Evolutionary conservation across 768 basidiomycete genomes (phyloP).

Genomic region (Mycena floridula): DNA sequence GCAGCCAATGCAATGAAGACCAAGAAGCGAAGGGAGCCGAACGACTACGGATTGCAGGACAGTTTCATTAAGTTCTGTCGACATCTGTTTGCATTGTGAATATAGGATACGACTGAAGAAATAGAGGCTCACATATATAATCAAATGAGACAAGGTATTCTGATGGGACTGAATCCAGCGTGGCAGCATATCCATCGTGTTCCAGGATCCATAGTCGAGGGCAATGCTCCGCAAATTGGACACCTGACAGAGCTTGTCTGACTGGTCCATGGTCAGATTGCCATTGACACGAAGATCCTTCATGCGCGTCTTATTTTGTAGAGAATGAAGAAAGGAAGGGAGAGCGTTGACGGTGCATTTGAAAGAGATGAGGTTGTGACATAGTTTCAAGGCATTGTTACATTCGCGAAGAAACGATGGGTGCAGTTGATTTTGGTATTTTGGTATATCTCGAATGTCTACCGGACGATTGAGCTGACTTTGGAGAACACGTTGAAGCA

Average conservation of each 20-base stretch:
- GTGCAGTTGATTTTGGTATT: conserved; percentile 27
- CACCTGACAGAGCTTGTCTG: conserved; percentile 34
- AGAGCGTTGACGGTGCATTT: conserved; percentile 42
- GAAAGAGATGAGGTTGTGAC: conserved; percentile 51
- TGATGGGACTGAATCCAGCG: conserved; percentile 42
- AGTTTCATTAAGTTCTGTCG: conserved; percentile 44
- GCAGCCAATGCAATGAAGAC: conserved; percentile 59
- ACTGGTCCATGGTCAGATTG: conserved; percentile 46
- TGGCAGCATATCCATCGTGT: conserved; percentile 52
- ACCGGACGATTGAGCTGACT: conserved; percentile 1
- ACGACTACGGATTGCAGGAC: conserved; percentile 42
- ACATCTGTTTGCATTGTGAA: conserved; percentile 34
- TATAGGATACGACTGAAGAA: background rate
- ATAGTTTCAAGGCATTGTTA: conserved; percentile 37
- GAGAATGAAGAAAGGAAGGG: conserved; percentile 40
- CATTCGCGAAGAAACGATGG: conserved; percentile 51
- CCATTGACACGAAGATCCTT: conserved; percentile 43
- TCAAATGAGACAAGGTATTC: conserved; percentile 44
- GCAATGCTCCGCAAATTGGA: conserved; percentile 36
- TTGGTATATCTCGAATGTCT: conserved; percentile 50
- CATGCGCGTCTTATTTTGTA: conserved; percentile 40
- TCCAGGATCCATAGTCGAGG: conserved; percentile 60
- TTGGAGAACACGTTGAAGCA: conserved; percentile 1
- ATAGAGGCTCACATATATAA: conserved; percentile 45
- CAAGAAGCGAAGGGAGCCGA: conserved; percentile 46